A percentile compares a stretch with the other conserved stretches of the same genome.
Evolutionary conservation across 495 filamentous ascomycete species (phyloP).

Genomic region (Hypomontagnella monticulosa): DNA sequence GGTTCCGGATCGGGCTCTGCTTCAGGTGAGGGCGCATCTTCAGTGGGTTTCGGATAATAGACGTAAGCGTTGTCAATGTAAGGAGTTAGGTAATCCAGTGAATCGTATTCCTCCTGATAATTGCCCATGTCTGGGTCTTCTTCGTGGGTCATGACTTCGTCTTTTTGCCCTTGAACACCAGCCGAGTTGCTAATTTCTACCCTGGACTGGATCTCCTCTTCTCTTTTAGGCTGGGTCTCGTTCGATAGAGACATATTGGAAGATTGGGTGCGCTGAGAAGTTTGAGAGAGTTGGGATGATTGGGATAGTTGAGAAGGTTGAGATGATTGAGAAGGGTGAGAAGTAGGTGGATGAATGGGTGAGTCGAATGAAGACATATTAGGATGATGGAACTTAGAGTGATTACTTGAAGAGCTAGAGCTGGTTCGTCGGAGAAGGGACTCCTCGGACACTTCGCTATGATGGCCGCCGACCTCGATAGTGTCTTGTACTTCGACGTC

Average conservation of each 20-base stretch:
- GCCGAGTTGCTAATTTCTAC: neutral
- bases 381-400: conserved; percentile 10
- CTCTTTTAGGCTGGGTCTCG: neutral
- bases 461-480: conserved; percentile 56
- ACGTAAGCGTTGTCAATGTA: conserved; percentile 39
- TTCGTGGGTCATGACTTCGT: neutral
- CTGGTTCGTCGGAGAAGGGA: conserved; percentile 29
- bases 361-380: neutral
- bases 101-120: conserved; percentile 12
- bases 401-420: conserved; percentile 26
- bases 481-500: conserved; percentile 61
- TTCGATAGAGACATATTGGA: neutral
- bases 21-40: conserved; percentile 26
- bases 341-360: neutral
- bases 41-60: conserved; percentile 29
- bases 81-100: conserved; percentile 42
- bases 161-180: conserved; percentile 3
- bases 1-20: conserved; percentile 11
- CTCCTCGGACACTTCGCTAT: conserved; percentile 40
- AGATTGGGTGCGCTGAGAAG: neutral
- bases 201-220: neutral
- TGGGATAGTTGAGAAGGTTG: conserved; percentile 1
- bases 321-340: neutral
- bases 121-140: neutral
- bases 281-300: neutral